phyloP scores from a whole-genome alignment of 805 yeast genomes.

The Candida nanaspora region DNA sequence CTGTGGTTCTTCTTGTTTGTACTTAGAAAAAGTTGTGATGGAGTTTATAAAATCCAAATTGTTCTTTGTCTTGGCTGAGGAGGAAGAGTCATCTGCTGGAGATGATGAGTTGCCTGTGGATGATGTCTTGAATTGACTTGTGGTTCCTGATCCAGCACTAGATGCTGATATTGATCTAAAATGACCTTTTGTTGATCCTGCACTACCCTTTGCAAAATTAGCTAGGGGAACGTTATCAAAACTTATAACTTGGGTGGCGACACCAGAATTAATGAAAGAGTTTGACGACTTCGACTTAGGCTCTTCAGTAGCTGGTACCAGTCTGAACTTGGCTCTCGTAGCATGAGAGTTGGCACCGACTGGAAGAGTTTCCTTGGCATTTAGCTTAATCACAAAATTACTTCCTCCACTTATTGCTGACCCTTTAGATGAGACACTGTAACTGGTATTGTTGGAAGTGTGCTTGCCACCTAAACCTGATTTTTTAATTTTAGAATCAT shows the following conservation, averaged over 20 bases:
- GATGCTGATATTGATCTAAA: not conserved
- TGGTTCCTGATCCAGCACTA: not conserved
- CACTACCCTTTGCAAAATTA: too few species aligned
- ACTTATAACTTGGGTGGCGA: not conserved
- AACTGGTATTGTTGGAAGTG: too few species aligned
- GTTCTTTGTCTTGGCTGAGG: constrained; percentile 6
- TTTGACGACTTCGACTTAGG: too few species aligned
- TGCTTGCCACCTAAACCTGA: too few species aligned
- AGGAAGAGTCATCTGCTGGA: not conserved
- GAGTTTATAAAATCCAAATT: constrained; percentile 21
- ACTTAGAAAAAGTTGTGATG: constrained; percentile 25
- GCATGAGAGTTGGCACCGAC: not conserved
- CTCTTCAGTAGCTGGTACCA: too few species aligned
- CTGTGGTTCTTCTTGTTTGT: constrained; percentile 14
- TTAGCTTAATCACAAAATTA: not conserved
- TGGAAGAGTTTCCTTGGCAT: not conserved
- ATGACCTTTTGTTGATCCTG: too few species aligned
- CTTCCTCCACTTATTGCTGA: not conserved
- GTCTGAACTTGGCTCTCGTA: not conserved
- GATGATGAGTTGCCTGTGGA: not conserved
- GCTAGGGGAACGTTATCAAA: not conserved
- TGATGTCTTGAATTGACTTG: not conserved
- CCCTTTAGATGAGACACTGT: too few species aligned
- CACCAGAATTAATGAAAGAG: too few species aligned
- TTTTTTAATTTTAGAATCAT: too few species aligned